phyloP scores from a whole-genome alignment of 805 yeast species.

The Cyberlindnera lachancei region DNA sequence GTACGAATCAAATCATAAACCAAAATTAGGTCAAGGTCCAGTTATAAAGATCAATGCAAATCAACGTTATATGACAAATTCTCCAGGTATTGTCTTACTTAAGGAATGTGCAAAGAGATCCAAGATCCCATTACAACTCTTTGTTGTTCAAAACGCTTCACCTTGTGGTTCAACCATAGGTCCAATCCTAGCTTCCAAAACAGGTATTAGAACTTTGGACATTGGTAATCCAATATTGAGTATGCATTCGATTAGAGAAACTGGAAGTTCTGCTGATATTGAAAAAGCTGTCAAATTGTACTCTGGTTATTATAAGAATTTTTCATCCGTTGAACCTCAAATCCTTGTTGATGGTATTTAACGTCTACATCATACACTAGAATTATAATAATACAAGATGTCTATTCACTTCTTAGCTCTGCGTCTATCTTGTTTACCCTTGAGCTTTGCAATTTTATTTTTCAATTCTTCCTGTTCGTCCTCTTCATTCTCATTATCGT shows the following conservation, averaged over 20 bases:
- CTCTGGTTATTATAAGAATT: slow-evolving; percentile 49
- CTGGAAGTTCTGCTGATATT: slow-evolving; percentile 76
- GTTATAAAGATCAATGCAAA: slow-evolving; percentile 91
- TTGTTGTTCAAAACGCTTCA: slow-evolving; percentile 89
- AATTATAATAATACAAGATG: too few species aligned
- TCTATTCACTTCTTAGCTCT: slow-evolving; percentile 11
- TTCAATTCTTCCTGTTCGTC: slow-evolving; percentile 20
- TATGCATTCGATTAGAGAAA: slow-evolving; percentile 92
- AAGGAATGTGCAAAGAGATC: slow-evolving; percentile 62
- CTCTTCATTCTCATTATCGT: slow-evolving; percentile 16
- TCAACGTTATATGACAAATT: slow-evolving; percentile 91
- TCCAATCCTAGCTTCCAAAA: slow-evolving; percentile 80
- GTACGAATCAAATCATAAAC: slow-evolving; percentile 75
- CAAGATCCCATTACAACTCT: slow-evolving; percentile 78
- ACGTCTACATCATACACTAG: neutral
- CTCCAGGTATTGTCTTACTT: slow-evolving; percentile 76
- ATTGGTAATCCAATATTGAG: slow-evolving; percentile 87
- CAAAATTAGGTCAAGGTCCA: slow-evolving; percentile 81
- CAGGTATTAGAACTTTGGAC: slow-evolving; percentile 84
- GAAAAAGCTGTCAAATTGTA: slow-evolving; percentile 55
- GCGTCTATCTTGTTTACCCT: slow-evolving; percentile 18
- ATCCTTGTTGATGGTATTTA: slow-evolving; percentile 30
- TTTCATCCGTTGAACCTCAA: slow-evolving; percentile 31
- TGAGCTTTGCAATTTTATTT: slow-evolving; percentile 17
- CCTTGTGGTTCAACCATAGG: slow-evolving; percentile 98